Percentiles rank a stretch among this genome's conserved stretches.
phyloP scores from a whole-genome alignment of 2,329 filamentous ascomycete species.

The Aspergillus spinulosporus region DNA sequence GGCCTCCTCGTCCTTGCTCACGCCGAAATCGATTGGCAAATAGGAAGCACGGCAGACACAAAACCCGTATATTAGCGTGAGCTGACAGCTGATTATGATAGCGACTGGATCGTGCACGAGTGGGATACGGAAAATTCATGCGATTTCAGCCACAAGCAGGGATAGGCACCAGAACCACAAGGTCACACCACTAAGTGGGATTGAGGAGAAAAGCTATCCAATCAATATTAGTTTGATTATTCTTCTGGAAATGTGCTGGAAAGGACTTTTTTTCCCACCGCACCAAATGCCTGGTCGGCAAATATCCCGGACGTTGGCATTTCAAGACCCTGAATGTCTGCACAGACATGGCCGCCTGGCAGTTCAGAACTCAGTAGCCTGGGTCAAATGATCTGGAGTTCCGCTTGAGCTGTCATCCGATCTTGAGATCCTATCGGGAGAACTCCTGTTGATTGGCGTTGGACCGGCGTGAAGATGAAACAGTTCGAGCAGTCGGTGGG shows the following conservation, averaged over 20 bases:
- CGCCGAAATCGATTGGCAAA: conserved; percentile 11
- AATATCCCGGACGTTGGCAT: background rate
- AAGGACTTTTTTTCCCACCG: background rate
- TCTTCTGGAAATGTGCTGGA: no score
- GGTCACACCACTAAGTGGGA: background rate
- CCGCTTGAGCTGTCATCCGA: background rate
- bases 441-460: conserved; percentile 8
- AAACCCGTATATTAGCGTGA: conserved; percentile 4
- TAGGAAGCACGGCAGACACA: conserved; percentile 1
- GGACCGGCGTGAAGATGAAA: conserved; percentile 15
- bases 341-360: background rate
- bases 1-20: no score
- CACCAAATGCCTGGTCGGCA: background rate
- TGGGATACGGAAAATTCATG: background rate
- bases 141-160: conserved; percentile 3
- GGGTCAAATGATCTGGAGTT: background rate
- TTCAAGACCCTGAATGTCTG: background rate
- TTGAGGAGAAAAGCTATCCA: background rate
- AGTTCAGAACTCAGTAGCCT: background rate
- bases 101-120: background rate
- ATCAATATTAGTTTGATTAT: background rate
- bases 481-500: background rate
- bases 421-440: conserved; percentile 12
- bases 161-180: background rate
- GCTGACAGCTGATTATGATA: conserved; percentile 2